Evolutionary conservation across 768 basidiomycete genomes (phyloP), one percentile per base, ranked within the genome.

Genomic region (Pleurotus sapidus): DNA sequence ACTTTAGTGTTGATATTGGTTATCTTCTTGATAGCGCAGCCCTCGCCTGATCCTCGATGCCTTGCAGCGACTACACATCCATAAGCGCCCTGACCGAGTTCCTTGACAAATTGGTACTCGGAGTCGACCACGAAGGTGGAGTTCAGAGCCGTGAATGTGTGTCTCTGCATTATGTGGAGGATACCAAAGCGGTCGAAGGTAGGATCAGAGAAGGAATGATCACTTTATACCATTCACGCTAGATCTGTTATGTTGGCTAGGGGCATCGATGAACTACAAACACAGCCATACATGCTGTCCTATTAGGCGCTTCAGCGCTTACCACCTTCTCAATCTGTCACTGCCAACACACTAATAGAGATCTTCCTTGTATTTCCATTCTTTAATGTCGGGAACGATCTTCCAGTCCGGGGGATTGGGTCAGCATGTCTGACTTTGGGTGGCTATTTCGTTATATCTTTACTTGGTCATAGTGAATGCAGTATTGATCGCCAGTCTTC

Each of bases 21-120:
- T 68, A 95, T 95, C 79, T 95, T 95, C 81, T 96, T 96, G 76
- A 96, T 95, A 64, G 93, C 93, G 62, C 93, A 93, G 8, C 90
- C 90, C 67, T 95, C 92, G 20, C 91, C 91, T 2, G 91, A 87
- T 63, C 86, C 73, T 61, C 85, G 86, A 73, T 94, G 91, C 63
- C 85, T 84, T 0, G 95, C 95, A 24, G 89, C 83, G 57, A 94
- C 88, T 61, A 95, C 93, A 67, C 90, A 94, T 42, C 95, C 93
- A 70, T 97, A 96, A 18, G 95, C 94, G 63, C 95, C 94, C 71
- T 95, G 93, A 27, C 95, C 94, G 54, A 98, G 90, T 67, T 98
- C 95, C 75, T 98, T 98, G 73, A 95, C 92, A 70, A 91, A 96
- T 67, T 90, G 84, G 65, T 95, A 97, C 71, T 92, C 88, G 12